phyloP scores from a whole-genome alignment of 2,329 filamentous ascomycete species.

The Fusarium mangiferae region DNA sequence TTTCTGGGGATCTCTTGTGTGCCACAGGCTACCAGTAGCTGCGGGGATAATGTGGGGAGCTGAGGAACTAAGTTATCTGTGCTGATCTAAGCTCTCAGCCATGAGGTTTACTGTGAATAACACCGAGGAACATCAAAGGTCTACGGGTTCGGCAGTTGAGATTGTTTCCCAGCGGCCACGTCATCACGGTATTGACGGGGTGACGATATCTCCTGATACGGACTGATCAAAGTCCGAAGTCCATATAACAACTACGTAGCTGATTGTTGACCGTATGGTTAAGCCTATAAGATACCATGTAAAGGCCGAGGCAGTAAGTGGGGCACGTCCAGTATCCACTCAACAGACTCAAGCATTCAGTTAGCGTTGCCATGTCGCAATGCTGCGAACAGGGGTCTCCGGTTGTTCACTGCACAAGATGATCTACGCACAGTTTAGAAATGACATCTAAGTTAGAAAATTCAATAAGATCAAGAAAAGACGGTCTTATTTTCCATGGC shows the following conservation, averaged over 20 bases:
- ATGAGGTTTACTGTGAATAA: not conserved
- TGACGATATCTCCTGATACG: accelerated
- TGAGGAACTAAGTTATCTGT: not conserved
- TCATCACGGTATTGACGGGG: too few species aligned
- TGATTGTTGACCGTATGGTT: not conserved
- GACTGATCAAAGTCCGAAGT: not conserved
- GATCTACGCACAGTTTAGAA: accelerated
- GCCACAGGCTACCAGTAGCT: not conserved
- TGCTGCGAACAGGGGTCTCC: not conserved
- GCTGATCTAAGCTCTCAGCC: not conserved
- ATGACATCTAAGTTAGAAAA: not conserved
- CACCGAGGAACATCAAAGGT: not conserved
- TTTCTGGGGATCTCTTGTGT: accelerated
- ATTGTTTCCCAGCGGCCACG: not conserved
- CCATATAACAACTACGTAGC: not conserved
- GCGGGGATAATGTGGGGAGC: not conserved
- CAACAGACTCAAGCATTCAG: accelerated
- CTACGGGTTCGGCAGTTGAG: not conserved
- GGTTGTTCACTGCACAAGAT: not conserved
- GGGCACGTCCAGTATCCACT: not conserved
- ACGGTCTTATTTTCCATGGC: too few species aligned
- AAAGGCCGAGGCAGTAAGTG: not conserved
- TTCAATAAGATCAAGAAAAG: accelerated
- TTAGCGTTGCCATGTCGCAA: accelerated
- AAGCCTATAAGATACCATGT: not conserved